These are phyloP conservation scores for Trichopus zeylanicus DNA, from an alignment of 116 monocot species.

Conservation along the genomic window DNA sequence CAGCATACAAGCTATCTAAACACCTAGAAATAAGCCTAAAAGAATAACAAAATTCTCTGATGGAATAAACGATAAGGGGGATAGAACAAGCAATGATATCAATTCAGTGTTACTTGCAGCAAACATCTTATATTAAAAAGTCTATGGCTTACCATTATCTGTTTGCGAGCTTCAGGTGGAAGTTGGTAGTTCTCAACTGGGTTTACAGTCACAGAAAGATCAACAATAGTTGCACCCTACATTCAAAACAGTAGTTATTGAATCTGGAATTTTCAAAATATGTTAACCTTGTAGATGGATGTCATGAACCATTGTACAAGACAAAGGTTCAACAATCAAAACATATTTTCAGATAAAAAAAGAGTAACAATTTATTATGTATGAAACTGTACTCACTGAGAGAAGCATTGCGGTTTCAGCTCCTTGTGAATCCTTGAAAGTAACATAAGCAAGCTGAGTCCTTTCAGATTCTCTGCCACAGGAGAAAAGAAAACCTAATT, in stretches of 20 bases:
- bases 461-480: conserved; percentile 53
- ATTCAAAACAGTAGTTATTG: conserved; percentile 5
- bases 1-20: no score
- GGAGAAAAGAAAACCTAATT: neutral
- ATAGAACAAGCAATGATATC: no score
- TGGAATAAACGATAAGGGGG: neutral
- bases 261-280: no score
- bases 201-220: conserved; percentile 43
- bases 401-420: conserved; percentile 74
- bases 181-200: conserved; percentile 52
- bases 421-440: conserved; percentile 67
- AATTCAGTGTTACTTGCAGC: no score
- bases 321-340: no score
- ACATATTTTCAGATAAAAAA: no score
- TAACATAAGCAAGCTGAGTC: conserved; percentile 62
- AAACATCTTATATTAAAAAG: no score
- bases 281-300: no score
- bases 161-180: conserved; percentile 41
- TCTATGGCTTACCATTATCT: neutral
- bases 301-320: no score
- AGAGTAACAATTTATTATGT: no score
- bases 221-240: conserved; percentile 69
- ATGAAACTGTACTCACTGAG: conserved; percentile 35
- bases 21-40: neutral
- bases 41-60: neutral